Evolutionary conservation across 2,329 filamentous ascomycete genomes (phyloP), one percentile per base, ranked within the genome.

Genomic region (Talaromyces sp.): DNA sequence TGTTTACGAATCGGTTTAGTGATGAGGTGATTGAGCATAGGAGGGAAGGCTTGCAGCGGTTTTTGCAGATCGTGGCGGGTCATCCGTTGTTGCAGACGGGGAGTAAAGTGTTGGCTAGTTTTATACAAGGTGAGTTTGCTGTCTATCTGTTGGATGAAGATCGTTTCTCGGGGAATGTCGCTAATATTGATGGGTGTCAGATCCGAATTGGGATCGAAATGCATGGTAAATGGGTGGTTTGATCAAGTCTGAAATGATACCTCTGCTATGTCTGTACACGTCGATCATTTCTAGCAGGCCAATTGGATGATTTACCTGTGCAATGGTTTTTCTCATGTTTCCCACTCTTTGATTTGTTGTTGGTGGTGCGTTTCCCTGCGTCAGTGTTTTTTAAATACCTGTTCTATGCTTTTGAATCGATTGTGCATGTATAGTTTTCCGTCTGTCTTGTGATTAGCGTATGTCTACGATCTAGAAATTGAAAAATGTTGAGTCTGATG

Each of bases 11-110:
- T 79, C 88, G 95, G 56, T 99, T 99, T 82, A 96, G 91, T 73
- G 95, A 99, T 81, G 93, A 97, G 77, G 94, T 99, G 73, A 99
- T 99, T 77, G 95, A 98, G 83, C 92, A 96, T 74, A 85, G 95
- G 63, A 85, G 94, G 68, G 91, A 94, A 71, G 95, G 95, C 1
- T 82, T 99, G 70, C 93, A 99, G 82, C 88, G 96, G 76, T 99
- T 99, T 77, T 81, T 99, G 76, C 93, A 95, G 86, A 98, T 98
- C 75, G 95, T 99, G 11, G 95, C 97, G 0, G 94, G 95, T 0
- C 95, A 99, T 78, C 95, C 95, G 72, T 83, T 99, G 73, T 81
- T 99, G 80, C 95, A 99, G 86, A 99, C 95, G 35, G 95, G 95
- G 61, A 97, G 93, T 79, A 97, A 98, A 81, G 95, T 99, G 65